Evolutionary conservation across 352 stramenopile species (phyloP), one percentile per base, ranked within the genome.

Genomic region (Aphanomyces euteiches): DNA sequence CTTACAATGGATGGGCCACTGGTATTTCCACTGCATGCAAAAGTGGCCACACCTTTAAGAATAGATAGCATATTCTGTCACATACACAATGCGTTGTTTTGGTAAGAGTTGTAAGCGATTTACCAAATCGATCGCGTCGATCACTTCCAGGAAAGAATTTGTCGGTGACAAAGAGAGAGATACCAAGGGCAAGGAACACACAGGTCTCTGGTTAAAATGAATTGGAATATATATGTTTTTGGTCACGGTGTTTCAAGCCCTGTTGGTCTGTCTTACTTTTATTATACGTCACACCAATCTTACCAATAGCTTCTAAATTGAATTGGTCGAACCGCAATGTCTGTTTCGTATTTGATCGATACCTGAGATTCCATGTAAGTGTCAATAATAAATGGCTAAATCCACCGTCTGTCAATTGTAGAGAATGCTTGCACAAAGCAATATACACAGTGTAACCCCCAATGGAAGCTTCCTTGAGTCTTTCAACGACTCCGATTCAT

Each of bases 211-310:
- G 78, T 36, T 41, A 1, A 1, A 72, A 38, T 38, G 76, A 74
- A 47, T 81, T 80, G n/a, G 74, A 60, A 41, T 80, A 81, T 6
- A 79, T 36, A 48, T 81, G 76, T 15, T 60, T 69, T 38, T 72
- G 74, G 54, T 83, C 28, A 2, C 63, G 54, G 37, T 68, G 69
- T 58, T 37, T 58, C 2, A 37, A 37, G 4, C 70, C 76, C 10
- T 53, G n/a, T 63, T 83, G 71, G n/a, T 81, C 67, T 4, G 74
- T 79, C 40, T 81, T 80, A 69, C 75, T 79, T 37, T 80, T 72
- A 0, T 75, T 65, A 47, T 80, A 83, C 48, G 73, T 78, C 0
- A 81, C 67, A 34, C 72, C 65, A 0, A 67, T 83, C 75, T 13
- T 76, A n/a, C n/a, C n/a, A n/a, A n/a, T n/a, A n/a, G n/a, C 73